These are phyloP conservation scores for Metschnikowia gruessii DNA, from an alignment of 805 yeast species.

Conservation along the genomic window DNA sequence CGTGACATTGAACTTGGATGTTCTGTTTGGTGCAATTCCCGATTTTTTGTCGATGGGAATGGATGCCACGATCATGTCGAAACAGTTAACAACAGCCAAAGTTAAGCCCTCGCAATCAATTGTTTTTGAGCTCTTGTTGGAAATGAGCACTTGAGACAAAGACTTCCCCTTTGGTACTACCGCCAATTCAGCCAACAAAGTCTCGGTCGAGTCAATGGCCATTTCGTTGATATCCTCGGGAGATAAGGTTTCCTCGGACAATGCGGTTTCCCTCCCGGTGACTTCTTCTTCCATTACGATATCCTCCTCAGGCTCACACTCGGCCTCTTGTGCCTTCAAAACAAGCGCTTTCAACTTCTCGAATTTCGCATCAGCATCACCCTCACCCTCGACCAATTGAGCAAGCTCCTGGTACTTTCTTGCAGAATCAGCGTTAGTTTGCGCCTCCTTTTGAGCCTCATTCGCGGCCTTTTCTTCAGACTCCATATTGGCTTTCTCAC, in stretches of 20 bases:
- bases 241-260: not conserved
- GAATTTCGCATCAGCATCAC: not conserved
- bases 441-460: not conserved
- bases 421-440: not conserved
- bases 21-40: slow-evolving; percentile 32
- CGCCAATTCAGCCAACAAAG: slow-evolving; percentile 18
- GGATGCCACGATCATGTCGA: slow-evolving; percentile 25
- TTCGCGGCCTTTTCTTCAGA: not conserved
- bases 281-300: not conserved
- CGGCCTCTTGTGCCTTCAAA: slow-evolving; percentile 1
- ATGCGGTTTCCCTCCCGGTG: not conserved
- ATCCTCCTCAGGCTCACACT: not conserved
- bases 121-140: slow-evolving; percentile 25
- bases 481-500: not conserved
- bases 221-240: not conserved
- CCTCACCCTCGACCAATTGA: slow-evolving; percentile 1
- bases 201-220: slow-evolving; percentile 1
- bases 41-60: slow-evolving; percentile 31
- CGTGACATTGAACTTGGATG: slow-evolving; percentile 34
- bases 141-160: slow-evolving; percentile 32
- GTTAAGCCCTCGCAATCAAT: slow-evolving; percentile 32
- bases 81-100: slow-evolving; percentile 31
- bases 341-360: slow-evolving; percentile 3
- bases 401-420: slow-evolving; percentile 3
- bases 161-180: slow-evolving; percentile 31